Percentiles rank a stretch among this genome's conserved stretches.
These are phyloP conservation scores for Phytophthora nicotianae DNA, from an alignment of 352 stramenopile species.

Conservation along the genomic window DNA sequence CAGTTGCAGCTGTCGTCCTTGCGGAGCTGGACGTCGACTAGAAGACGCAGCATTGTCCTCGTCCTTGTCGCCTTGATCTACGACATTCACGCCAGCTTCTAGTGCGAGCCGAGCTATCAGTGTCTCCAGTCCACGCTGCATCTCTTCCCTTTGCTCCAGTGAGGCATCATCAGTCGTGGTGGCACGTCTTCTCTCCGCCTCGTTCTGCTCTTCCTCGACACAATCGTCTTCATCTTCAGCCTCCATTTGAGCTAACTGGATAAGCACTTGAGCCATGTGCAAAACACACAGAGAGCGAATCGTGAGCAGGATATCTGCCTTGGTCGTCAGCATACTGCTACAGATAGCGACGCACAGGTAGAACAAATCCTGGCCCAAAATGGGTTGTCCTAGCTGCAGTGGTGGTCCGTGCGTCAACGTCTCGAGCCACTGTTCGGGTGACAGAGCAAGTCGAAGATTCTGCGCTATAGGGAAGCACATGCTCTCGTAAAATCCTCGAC, in stretches of 20 bases:
- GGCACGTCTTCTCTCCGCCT: slow-evolving; percentile 11
- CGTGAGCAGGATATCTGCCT: slow-evolving; percentile 80
- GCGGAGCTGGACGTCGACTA: slow-evolving; percentile 27
- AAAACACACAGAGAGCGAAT: slow-evolving; percentile 80
- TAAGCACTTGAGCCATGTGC: slow-evolving; percentile 78
- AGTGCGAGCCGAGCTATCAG: slow-evolving; percentile 60
- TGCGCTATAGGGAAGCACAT: slow-evolving; percentile 56
- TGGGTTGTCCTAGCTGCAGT: slow-evolving; percentile 58
- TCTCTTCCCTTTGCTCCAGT: slow-evolving; percentile 43
- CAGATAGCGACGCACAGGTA: slow-evolving; percentile 77
- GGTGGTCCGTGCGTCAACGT: slow-evolving; percentile 51
- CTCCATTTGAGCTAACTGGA: slow-evolving; percentile 62
- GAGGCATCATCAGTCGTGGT: slow-evolving; percentile 15
- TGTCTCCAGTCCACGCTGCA: slow-evolving; percentile 50
- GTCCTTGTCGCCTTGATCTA: slow-evolving; percentile 17
- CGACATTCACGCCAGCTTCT: slow-evolving; percentile 46
- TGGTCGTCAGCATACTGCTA: slow-evolving; percentile 77
- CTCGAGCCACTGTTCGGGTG: slow-evolving; percentile 54
- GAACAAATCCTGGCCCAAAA: slow-evolving; percentile 79
- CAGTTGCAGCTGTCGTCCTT: slow-evolving; percentile 60
- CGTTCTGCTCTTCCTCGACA: slow-evolving; percentile 32
- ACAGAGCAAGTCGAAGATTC: slow-evolving; percentile 53
- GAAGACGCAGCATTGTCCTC: background rate
- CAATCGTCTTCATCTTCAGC: slow-evolving; percentile 67
- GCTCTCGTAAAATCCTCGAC: slow-evolving; percentile 53